Percentiles rank a stretch among this genome's conserved stretches.
Evolutionary conservation across 352 stramenopile species (phyloP).

Genomic region (Phytophthora boehmeriae): DNA sequence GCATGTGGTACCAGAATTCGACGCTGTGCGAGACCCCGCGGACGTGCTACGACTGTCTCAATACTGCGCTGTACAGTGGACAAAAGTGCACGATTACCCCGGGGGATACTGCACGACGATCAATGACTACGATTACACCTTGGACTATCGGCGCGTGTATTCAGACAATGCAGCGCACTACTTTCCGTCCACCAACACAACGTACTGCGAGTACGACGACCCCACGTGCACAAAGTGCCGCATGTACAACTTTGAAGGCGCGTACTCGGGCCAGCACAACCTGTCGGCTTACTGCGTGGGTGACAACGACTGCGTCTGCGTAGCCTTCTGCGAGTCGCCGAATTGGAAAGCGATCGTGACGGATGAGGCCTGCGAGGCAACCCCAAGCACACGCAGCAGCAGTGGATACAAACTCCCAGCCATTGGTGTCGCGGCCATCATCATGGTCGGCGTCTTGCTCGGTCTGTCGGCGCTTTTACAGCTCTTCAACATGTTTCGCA

Average conservation of each 20-base stretch:
- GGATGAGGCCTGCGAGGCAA: slow-evolving; percentile 46
- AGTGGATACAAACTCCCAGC: slow-evolving; percentile 25
- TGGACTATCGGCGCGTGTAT: slow-evolving; percentile 50
- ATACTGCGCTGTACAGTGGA: slow-evolving; percentile 41
- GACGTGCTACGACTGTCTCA: slow-evolving; percentile 68
- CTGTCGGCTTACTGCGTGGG: slow-evolving; percentile 50
- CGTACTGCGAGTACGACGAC: slow-evolving; percentile 56
- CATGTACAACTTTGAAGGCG: slow-evolving; percentile 31
- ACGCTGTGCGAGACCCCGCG: slow-evolving; percentile 48
- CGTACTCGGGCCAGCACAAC: slow-evolving; percentile 26
- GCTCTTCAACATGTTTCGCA: slow-evolving; percentile 31
- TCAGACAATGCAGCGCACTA: slow-evolving; percentile 36
- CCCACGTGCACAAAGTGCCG: slow-evolving; percentile 32
- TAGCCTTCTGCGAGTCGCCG: slow-evolving; percentile 59
- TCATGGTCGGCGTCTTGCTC: slow-evolving; percentile 36
- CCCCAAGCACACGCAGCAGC: neutral
- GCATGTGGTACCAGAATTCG: slow-evolving; percentile 72
- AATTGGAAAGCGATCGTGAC: slow-evolving; percentile 43
- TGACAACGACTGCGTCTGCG: slow-evolving; percentile 50
- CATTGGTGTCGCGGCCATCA: slow-evolving; percentile 33
- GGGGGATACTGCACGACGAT: slow-evolving; percentile 66
- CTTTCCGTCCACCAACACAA: slow-evolving; percentile 65
- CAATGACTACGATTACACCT: slow-evolving; percentile 35
- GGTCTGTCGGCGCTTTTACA: slow-evolving; percentile 35
- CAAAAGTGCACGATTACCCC: slow-evolving; percentile 58